Conservation (phyloP, 768 basidiomycete genomes). For the Scleroderma citrinum region DNA sequence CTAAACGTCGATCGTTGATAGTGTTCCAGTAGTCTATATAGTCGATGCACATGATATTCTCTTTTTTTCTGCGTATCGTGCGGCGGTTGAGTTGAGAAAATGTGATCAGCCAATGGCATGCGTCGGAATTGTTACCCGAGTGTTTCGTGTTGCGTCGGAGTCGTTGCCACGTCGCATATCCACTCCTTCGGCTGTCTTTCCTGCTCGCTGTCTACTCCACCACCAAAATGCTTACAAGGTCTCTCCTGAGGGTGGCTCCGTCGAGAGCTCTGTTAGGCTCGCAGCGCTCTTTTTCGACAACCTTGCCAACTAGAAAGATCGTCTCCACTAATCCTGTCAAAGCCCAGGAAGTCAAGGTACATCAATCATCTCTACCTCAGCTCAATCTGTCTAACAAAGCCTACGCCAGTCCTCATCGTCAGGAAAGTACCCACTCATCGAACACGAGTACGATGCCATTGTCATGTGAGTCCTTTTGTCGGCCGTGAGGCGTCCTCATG, state of each 20-base stretch:
- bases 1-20: background rate
- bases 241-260: slow-evolving; percentile 34
- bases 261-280: slow-evolving; percentile 42
- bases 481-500: background rate
- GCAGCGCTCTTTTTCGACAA: slow-evolving; percentile 60
- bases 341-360: slow-evolving; percentile 78
- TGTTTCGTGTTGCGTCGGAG: slow-evolving; percentile 13
- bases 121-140: slow-evolving; percentile 4
- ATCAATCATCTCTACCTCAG: slow-evolving; percentile 5
- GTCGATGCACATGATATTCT: background rate
- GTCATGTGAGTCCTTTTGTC: slow-evolving; percentile 72
- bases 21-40: background rate
- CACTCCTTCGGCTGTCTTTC: background rate
- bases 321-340: slow-evolving; percentile 69
- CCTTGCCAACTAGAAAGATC: slow-evolving; percentile 52
- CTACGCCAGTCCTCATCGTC: slow-evolving; percentile 42
- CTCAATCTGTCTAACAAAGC: slow-evolving; percentile 7
- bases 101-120: slow-evolving; percentile 1
- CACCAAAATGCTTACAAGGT: slow-evolving; percentile 58
- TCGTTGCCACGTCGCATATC: background rate
- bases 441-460: slow-evolving; percentile 98
- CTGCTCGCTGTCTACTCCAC: slow-evolving; percentile 13
- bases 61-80: background rate
- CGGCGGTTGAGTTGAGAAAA: slow-evolving; percentile 5
- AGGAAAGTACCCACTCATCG: slow-evolving; percentile 93